Conservation (phyloP, 768 basidiomycete species). For the Omphalotus guepiniiformis region DNA sequence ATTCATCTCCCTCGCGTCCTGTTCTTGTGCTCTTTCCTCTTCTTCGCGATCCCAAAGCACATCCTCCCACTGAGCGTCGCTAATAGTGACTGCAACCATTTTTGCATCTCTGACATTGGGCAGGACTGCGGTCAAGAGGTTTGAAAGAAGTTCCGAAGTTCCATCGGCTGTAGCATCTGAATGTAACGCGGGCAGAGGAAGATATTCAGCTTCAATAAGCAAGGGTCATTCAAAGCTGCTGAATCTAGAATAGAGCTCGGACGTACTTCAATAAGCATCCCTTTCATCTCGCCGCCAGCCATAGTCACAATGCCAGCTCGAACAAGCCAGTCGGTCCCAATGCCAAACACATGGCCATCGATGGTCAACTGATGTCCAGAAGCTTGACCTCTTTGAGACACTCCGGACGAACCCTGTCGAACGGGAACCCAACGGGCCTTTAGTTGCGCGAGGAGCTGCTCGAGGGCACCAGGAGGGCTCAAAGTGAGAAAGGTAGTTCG, state of each 20-base stretch:
- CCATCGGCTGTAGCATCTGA: constrained; percentile 55
- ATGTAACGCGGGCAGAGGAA: constrained; percentile 67
- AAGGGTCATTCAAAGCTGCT: background rate
- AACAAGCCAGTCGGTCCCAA: constrained; percentile 80
- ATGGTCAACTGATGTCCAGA: constrained; percentile 63
- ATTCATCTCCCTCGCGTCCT: constrained; percentile 18
- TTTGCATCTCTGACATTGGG: constrained; percentile 71
- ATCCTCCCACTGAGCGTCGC: constrained; percentile 77
- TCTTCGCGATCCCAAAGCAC: constrained; percentile 74
- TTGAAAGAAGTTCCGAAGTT: constrained; percentile 69
- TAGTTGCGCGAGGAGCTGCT: constrained; percentile 69
- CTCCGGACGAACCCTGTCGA: constrained; percentile 40
- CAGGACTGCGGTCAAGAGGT: constrained; percentile 68
- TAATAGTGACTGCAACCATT: constrained; percentile 74
- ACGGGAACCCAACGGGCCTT: constrained; percentile 75
- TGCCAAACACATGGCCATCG: constrained; percentile 69
- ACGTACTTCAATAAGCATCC: constrained; percentile 78
- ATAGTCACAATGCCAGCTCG: constrained; percentile 75
- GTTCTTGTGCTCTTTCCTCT: constrained; percentile 34
- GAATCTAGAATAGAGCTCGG: constrained; percentile 7
- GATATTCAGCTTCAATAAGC: constrained; percentile 70
- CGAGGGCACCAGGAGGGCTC: constrained; percentile 67
- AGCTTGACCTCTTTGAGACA: constrained; percentile 42
- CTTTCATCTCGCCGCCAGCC: constrained; percentile 70
- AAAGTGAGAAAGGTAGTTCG: constrained; percentile 76